Base-by-base conservation (phyloP, 352 stramenopile genomes). In the Pythium myriotylum region DNA sequence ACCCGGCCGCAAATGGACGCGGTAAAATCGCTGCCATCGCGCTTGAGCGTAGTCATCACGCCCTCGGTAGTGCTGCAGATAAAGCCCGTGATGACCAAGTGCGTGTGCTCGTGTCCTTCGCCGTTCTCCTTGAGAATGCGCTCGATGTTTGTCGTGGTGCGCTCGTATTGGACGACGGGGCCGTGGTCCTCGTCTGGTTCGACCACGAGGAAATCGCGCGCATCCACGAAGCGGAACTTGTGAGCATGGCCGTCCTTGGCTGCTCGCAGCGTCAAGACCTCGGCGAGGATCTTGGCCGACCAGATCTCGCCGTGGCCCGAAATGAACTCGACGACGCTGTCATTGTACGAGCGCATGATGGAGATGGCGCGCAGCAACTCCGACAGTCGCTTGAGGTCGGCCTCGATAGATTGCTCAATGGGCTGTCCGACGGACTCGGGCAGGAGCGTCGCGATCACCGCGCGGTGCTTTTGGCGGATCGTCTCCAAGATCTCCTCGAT, bases 231-330 rank as follows among this genome's bases (percentile, higher is more conserved):
- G 16, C 73, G 74, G 79, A 95, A 99, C 50, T 53, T 53, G 53
- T 87, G 69, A 14, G 49, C 74, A 59, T 80, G 86, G 62, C 74
- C 88, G 50, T 81, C 72, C 7, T 57, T 39, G n/a, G 67, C 53
- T 9, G 69, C 68, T 23, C 75, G 67, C 19, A 81, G 62, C 47
- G 76, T 81, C 24, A 94, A 76, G 37, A 97, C 80, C 0, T 77
- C 79, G 32, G 89, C 84, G 29, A 99, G 72, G 61, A 98, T 96
- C 65, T 96, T 86, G 8, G 94, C 91, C 27, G 87, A 97, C 96
- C 96, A 99, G 70, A 98, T 87, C 70, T 99, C 96, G 20, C 96
- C 96, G 74, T 98, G 97, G 27, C 96, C 95, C n/a, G 89, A 97
- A 45, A 99, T 96, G 51, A 98, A 92, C 72, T 96, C 86, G 40